Percentiles rank a stretch among this genome's conserved stretches.
Conservation (phyloP, 352 stramenopile species). For the Lagenidium giganteum region DNA sequence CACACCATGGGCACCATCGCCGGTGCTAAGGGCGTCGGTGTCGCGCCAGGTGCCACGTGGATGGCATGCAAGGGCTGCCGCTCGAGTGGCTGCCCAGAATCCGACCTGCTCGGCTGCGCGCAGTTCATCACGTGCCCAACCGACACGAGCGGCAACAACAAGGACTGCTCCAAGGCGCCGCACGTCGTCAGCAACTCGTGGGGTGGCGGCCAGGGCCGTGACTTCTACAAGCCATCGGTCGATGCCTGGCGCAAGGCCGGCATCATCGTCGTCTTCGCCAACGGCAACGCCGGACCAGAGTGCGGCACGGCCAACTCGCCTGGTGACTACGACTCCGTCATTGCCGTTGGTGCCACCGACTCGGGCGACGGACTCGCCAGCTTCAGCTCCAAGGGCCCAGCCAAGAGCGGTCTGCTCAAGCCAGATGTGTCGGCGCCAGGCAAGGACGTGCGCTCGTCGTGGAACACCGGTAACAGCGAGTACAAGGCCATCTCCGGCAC, state of each 20-base stretch:
- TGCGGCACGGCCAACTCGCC: conserved; percentile 17
- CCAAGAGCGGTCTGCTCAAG: conserved; percentile 15
- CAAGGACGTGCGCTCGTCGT: conserved; percentile 17
- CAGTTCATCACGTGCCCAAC: conserved; percentile 38
- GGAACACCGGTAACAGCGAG: conserved; percentile 9
- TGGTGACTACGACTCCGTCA: conserved; percentile 20
- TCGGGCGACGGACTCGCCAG: conserved; percentile 10
- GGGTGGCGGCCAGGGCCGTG: conserved; percentile 13
- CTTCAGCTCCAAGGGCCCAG: conserved; percentile 25
- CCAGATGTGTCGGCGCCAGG: conserved; percentile 25
- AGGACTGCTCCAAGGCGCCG: conserved; percentile 27
- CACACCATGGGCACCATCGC: conserved; percentile 33
- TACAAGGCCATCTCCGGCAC: conserved; percentile 27
- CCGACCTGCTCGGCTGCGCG: conserved; percentile 18
- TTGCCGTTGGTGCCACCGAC: conserved; percentile 20
- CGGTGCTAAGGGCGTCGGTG: conserved; percentile 24
- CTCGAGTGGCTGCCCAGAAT: conserved; percentile 6
- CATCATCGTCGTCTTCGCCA: conserved; percentile 28
- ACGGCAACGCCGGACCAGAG: conserved; percentile 19
- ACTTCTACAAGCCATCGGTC: conserved; percentile 12
- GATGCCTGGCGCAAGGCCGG: conserved; percentile 17
- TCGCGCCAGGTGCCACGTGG: conserved; percentile 28
- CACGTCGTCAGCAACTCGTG: conserved; percentile 31
- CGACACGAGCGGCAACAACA: conserved; percentile 7
- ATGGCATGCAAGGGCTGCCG: conserved; percentile 26